Base-by-base conservation (phyloP, 2,329 filamentous ascomycete species). In the Microsporum canis region DNA sequence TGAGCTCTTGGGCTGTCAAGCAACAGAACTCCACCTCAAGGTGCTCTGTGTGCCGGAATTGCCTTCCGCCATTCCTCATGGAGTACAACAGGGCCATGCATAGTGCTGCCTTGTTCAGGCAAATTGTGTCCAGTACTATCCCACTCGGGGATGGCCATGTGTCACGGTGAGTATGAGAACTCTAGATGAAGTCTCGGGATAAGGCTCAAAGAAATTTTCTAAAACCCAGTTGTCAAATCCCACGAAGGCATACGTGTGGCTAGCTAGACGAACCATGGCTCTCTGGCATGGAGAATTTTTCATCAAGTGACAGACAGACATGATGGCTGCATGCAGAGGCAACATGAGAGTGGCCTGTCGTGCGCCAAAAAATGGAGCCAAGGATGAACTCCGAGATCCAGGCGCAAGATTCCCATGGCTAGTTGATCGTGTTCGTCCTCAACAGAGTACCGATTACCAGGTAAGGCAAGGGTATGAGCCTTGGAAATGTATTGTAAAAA, bases 81-180 rank as follows among this genome's bases (percentile, higher is more conserved):
- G 39, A 43, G 39, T 27, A 51, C 45, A 51, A 51, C 45, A 33
- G 6, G 27, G 27, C 43, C 43, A 31, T 51, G 17, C 17, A 23
- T 23, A 23, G 17, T 23, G 17, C 17, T 23, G 17, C 17, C 17
- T 23, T 23, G 17, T 23, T 23, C 17, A 23, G 17, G 17, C 17
- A 23, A 23, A 23, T 23, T 23, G 17, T 23, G 6, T 33, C 27
- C 4, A 51, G 45, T 27, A 27, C 3, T 12, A 39, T 38, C n/a
- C 53, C 53, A 56, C 53, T 56, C 10, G 17, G 53, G 53, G 23
- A 38, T 17, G 53, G 53, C 31, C 53, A 39, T 56, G 53, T 56
- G 53, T 56, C 53, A 56, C 33, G 23, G 53, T 17, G 33, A 56
- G 53, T 5, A 31, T 3, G 45, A 1, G 36, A 29, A 31, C 5